Evolutionary conservation across 2,329 filamentous ascomycete genomes (phyloP), one percentile per base, ranked within the genome.

Genomic region (Cryphonectria naterciae): DNA sequence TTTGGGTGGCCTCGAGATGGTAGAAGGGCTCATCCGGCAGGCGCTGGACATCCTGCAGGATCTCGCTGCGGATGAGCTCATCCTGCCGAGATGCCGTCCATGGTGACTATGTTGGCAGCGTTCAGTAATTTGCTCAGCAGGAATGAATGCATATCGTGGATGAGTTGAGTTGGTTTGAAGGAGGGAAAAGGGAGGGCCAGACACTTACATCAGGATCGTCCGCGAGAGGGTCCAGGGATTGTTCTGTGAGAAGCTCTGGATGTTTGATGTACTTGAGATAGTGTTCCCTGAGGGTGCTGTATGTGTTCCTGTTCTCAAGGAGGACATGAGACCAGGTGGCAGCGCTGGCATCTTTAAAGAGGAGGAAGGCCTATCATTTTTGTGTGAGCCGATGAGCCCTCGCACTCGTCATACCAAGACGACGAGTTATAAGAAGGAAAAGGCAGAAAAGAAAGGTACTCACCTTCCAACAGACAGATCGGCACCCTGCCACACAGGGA

Each of bases 21-120:
- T 98, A 99, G 79, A 95, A 97, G 63, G 89, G 88, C 77, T 96
- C 95, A 76, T 98, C 96, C 7, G 95, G 96, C 80, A 98, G 93
- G 74, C 96, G 88, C 75, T 96, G 92, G 25, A 99, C 95, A 83
- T 99, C 96, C 82, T 98, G 96, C 70, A 92, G 88, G 69, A 99
- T 98, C 80, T 99, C 96, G 66, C 91, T 89, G 73, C 95, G 89
- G 46, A 97, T 87, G 63, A 89, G 84, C 83, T 98, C 94, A 80
- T 99, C 95, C 76, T 91, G 88, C 62, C 94, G 91, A 46, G 96
- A 85, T n/a, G 91, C 91, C 79, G 93, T 91, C 95, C 95, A 98
- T 32, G 95, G 95, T 70, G 94, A 97, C 92, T 97, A 76, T 74
- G 79, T 80, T 75, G 76, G 77, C 13, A 15, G 67, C 39, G 5